Evolutionary conservation across 2,329 filamentous ascomycete genomes (phyloP).

Genomic region (Elsinoe fawcettii): DNA sequence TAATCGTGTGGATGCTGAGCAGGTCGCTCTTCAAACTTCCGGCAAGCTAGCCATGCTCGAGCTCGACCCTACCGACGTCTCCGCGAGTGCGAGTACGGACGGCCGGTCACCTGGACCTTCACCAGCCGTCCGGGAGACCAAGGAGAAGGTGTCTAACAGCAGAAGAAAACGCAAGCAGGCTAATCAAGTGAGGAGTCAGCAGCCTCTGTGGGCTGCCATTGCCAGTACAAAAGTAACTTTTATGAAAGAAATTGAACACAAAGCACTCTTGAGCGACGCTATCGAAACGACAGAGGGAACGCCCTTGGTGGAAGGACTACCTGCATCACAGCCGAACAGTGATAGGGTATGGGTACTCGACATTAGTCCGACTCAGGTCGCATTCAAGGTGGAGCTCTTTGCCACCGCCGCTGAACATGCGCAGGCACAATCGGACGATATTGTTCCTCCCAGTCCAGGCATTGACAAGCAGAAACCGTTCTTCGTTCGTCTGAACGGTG

Average conservation of each 20-base stretch:
- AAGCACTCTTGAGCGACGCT: constrained; percentile 65
- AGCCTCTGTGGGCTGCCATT: constrained; percentile 88
- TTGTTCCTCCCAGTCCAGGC: constrained; percentile 34
- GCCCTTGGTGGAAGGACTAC: constrained; percentile 25
- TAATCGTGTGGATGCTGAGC: constrained; percentile 11
- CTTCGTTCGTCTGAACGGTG: constrained; percentile 70
- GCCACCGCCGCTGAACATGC: constrained; percentile 22
- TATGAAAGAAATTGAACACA: constrained; percentile 71
- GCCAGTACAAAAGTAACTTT: constrained; percentile 96
- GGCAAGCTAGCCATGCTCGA: constrained; percentile 15
- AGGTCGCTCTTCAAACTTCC: constrained; percentile 7
- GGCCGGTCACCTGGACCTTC: constrained; percentile 45
- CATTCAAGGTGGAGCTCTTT: constrained; percentile 47
- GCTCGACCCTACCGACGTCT: constrained; percentile 33
- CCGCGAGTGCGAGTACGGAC: constrained; percentile 37
- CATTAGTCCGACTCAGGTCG: constrained; percentile 68
- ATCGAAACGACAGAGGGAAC: constrained; percentile 39
- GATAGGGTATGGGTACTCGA: constrained; percentile 75
- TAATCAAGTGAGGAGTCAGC: constrained; percentile 79
- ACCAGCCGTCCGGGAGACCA: constrained; percentile 45
- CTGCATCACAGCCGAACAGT: constrained; percentile 44
- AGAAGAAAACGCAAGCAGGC: constrained; percentile 89
- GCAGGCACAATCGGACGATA: constrained; percentile 30
- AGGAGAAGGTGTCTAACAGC: constrained; percentile 51
- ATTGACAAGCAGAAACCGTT: constrained; percentile 67